Base-by-base conservation (phyloP, 352 stramenopile genomes). In the Phytophthora uliginosa region DNA sequence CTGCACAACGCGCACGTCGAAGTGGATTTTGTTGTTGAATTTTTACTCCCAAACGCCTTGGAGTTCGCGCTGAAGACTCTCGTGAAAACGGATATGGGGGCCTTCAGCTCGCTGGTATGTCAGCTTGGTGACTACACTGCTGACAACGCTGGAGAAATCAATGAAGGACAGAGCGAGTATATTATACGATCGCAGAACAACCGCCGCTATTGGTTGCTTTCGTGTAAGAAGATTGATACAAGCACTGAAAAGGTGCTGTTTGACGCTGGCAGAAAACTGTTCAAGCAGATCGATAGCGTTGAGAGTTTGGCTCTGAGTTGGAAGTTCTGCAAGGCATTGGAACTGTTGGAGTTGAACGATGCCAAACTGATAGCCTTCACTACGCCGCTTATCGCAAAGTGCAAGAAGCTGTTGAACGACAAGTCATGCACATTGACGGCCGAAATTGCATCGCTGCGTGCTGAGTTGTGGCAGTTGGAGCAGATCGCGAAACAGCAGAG, bases 401-500 rank as follows among this genome's bases (percentile, higher is more conserved):
- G 79, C 18, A 78, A 92, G 26, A 64, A 78, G 15, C 52, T 34
- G 51, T 66, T 82, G 7, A 55, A 70, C 4, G 50, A 9, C 12
- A 51, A 63, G 34, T 10, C 52, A 5, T 63, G 47, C 10, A 20
- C 51, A 7, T 53, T 38, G 9, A 20, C 38, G 17, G 40, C 20
- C n/a, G 18, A 73, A 64, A 5, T 85, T 58, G 57, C 66, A 13
- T 68, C 73, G 13, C 42, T 95, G 7, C 79, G 83, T 38, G 84
- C 83, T 26, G 83, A 94, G 42, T 63, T 95, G 13, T 94, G 88
- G 88, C 85, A 88, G n/a, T 47, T 95, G 17, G 74, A 85, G 36
- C 85, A 93, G 59, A 84, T 92, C 66, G 80, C 81, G 0, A 66
- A 70, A 50, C 69, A 84, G 47, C 75, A 86, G 31, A 68, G 51